Evolutionary conservation across 805 yeast genomes (phyloP), one percentile per base, ranked within the genome.

Genomic region (Nakazawaea ernobii): DNA sequence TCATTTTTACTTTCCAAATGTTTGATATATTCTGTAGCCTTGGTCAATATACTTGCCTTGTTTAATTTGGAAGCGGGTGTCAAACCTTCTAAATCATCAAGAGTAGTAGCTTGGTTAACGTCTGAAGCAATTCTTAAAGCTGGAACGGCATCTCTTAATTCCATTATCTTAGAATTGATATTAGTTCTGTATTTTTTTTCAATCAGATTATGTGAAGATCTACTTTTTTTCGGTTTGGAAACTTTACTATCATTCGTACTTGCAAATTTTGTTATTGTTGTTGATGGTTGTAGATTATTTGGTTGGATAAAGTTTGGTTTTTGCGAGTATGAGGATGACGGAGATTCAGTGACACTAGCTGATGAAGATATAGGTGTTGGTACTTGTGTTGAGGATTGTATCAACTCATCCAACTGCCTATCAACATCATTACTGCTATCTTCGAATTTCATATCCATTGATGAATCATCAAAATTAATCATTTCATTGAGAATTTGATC

Each of bases 121-220:
- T 78, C 80, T 13, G 79, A 70, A 7, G 83, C 83, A 35, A 83
- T 79, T 55, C 89, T 72, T 45, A 87, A 69, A 2, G 94, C 67
- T 3, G 95, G 95, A 14, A 87, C 95, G 2, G 88, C 84, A 55
- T 85, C 85, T 58, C 89, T 70, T 30, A 86, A 72, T 39, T 82
- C 84, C 32, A 77, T 54, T 41, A 86, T 85, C 61, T 82, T 84
- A 46, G 83, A 71, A 57, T 85, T 86, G 54, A 86, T 84, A 58
- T 86, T 86, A 17, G 86, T 82, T 55, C 95, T 66, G 63, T 87
- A 87, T 58, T 84, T 82, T 65, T 86, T 86, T 60, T 87, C 95
- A 54, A 86, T 82, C 71, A 84, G 79, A 58, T 86, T 86, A 65
- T 86, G 95, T 7, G 87, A 75, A 1, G 82, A 72, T 63, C 83